Evolutionary conservation across 1,284 basidiomycete genomes (phyloP).

Genomic region (Leccinum subspadiceum): DNA sequence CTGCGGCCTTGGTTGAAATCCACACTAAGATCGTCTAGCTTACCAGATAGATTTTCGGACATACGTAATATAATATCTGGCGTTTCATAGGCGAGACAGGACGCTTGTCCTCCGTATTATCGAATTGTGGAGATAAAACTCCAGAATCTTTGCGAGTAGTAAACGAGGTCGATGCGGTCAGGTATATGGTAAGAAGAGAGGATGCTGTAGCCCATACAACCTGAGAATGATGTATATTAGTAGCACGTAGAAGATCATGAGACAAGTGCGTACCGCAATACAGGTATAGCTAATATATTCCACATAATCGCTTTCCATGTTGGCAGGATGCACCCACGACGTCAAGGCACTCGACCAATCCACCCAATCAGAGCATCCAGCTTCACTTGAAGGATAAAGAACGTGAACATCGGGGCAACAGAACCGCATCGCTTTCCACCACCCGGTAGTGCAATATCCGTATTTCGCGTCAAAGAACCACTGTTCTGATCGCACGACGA

Average conservation of each 20-base stretch:
- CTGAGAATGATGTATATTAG: slow-evolving; percentile 37
- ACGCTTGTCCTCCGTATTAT: slow-evolving; percentile 27
- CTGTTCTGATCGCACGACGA: slow-evolving; percentile 86
- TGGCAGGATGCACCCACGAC: slow-evolving; percentile 20
- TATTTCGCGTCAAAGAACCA: slow-evolving; percentile 94
- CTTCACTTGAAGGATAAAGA: slow-evolving; percentile 29
- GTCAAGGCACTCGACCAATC: slow-evolving; percentile 64
- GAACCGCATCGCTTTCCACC: slow-evolving; percentile 79
- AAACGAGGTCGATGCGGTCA: slow-evolving; percentile 88
- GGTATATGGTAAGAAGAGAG: slow-evolving; percentile 77
- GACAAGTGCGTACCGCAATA: slow-evolving; percentile 64
- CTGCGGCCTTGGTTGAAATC: slow-evolving; percentile 66
- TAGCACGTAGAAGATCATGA: background rate
- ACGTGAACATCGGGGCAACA: slow-evolving; percentile 63
- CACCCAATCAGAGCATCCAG: slow-evolving; percentile 70
- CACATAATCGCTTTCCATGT: slow-evolving; percentile 41
- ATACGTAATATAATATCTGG: slow-evolving; percentile 80
- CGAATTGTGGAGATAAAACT: slow-evolving; percentile 56
- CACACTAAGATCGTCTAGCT: slow-evolving; percentile 17
- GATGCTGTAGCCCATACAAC: slow-evolving; percentile 71
- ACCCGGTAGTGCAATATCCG: slow-evolving; percentile 74
- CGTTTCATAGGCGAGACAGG: slow-evolving; percentile 43
- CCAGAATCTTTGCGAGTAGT: slow-evolving; percentile 85
- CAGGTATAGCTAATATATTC: slow-evolving; percentile 75
- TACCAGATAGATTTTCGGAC: slow-evolving; percentile 28